Evolutionary conservation across 495 filamentous ascomycete genomes (phyloP).

Genomic region (Aspergillus indologenus): DNA sequence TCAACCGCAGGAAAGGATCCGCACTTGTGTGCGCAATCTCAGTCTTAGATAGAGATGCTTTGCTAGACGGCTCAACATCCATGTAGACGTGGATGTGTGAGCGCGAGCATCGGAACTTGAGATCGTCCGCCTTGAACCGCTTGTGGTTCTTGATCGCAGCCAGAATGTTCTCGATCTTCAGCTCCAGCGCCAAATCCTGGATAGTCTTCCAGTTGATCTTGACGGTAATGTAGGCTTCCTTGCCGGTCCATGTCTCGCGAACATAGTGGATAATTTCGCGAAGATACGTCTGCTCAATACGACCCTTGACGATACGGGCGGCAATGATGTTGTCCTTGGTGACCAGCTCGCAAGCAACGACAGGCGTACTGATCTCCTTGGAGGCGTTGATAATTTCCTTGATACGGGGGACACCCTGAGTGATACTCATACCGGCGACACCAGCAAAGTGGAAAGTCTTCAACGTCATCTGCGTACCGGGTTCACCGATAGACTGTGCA

Average conservation of each 20-base stretch:
- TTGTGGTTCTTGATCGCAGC: conserved; percentile 69
- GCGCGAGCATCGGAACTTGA: conserved; percentile 46
- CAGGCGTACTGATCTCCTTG: conserved; percentile 86
- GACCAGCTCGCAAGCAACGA: conserved; percentile 79
- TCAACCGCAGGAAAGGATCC: conserved; percentile 77
- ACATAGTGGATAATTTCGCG: conserved; percentile 66
- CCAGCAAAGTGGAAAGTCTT: conserved; percentile 99
- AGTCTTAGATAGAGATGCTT: conserved; percentile 50
- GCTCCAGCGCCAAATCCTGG: conserved; percentile 70
- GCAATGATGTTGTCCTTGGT: conserved; percentile 65
- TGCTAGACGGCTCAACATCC: conserved; percentile 55
- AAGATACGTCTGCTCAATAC: conserved; percentile 69
- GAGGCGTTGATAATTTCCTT: conserved; percentile 99
- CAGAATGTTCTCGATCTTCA: conserved; percentile 65
- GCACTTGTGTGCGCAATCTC: conserved; percentile 53
- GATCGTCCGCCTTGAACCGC: conserved; percentile 66
- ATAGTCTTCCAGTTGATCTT: conserved; percentile 76
- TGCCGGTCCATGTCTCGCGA: conserved; percentile 76
- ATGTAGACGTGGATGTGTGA: conserved; percentile 57
- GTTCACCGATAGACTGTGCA: conserved; percentile 96
- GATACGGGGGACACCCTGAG: conserved; percentile 97
- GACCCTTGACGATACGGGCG: conserved; percentile 82
- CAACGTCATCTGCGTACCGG: conserved; percentile 98
- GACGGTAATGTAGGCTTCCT: conserved; percentile 69
- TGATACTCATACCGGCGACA: conserved; percentile 98